phyloP scores from a whole-genome alignment of 345 rosid species.

The Pseudoturritis turrita region DNA sequence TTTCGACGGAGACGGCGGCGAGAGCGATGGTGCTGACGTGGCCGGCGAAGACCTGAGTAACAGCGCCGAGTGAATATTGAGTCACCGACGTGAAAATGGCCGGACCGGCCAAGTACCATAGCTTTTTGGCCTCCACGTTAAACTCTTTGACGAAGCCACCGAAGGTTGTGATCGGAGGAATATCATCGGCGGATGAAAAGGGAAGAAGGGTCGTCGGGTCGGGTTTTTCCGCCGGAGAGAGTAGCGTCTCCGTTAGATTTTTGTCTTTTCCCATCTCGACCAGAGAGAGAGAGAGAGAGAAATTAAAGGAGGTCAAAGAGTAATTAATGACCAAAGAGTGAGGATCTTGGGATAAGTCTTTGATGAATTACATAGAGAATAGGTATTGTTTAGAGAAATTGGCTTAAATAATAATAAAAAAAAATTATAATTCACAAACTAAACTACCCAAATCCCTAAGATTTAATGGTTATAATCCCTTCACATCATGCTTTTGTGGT shows the following conservation, averaged over 20 bases:
- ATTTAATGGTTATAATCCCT: too few species aligned
- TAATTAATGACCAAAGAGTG: not conserved
- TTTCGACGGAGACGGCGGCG: slow-evolving; percentile 83
- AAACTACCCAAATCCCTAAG: too few species aligned
- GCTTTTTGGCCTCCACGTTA: slow-evolving; percentile 49
- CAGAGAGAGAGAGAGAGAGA: slow-evolving; percentile 12
- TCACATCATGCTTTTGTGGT: too few species aligned
- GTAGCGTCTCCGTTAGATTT: slow-evolving; percentile 34
- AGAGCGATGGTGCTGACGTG: slow-evolving; percentile 70
- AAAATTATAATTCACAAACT: too few species aligned
- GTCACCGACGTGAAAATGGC: slow-evolving; percentile 87
- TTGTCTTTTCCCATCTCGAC: slow-evolving; percentile 31
- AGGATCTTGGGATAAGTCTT: too few species aligned
- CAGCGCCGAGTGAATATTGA: slow-evolving; percentile 91
- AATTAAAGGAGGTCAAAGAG: slow-evolving; percentile 6
- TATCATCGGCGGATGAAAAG: slow-evolving; percentile 28
- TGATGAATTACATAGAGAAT: slow-evolving; percentile 10
- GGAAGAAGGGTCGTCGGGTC: slow-evolving; percentile 4
- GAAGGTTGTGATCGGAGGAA: slow-evolving; percentile 30
- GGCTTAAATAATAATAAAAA: too few species aligned
- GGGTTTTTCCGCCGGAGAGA: slow-evolving; percentile 22
- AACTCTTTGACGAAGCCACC: slow-evolving; percentile 54
- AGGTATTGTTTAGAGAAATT: not conserved
- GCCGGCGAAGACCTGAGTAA: slow-evolving; percentile 74
- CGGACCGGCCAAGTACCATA: slow-evolving; percentile 89